Evolutionary conservation across 1,284 basidiomycete genomes (phyloP), one percentile per base, ranked within the genome.

Genomic region (Puccinia horiana): DNA sequence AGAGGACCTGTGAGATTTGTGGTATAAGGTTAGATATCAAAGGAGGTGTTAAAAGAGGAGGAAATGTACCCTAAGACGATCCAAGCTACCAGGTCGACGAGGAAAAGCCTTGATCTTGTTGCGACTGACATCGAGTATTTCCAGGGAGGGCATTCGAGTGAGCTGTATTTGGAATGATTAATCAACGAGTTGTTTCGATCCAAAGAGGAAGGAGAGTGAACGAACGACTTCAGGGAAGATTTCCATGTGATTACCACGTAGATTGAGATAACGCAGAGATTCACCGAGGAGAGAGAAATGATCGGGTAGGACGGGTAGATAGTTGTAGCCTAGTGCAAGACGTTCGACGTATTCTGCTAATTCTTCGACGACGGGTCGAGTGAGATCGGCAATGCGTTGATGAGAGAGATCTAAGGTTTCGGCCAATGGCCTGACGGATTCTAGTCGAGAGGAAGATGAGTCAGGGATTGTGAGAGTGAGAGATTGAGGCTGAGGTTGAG

Each of bases 91-190:
- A 3, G 96, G 93, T 82, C 91, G 89, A 1, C 90, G 88, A 12
- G 96, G 96, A 52, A 98, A 88, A 72, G 90, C 88, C 85, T 91
- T 91, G 85, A 99, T 91, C 88, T 93, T 94, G 88, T 99, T 99
- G 84, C 94, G 92, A 84, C 94, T 95, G 72, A 99, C 90, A 87
- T 99, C 96, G 83, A 99, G 89, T 82, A 96, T 97, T 88, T 99
- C 96, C 83, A 99, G 90, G 4, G 92, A 92, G 8, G 93, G 91
- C 88, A 99, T 92, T 32, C 91, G 88, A 76, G 93, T 93, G 77
- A 98, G 89, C 95, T 97, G 84, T 11, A 12, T 20, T n/a, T n/a
- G 6, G 32, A 5, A 54, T 63, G 42, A 81, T 40, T 67, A 80
- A 83, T 35, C 83, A 40, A 42, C 26, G 12, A 73, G 83, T 52